phyloP scores from a whole-genome alignment of 345 rosid genomes.

The Arabis alpina region DNA sequence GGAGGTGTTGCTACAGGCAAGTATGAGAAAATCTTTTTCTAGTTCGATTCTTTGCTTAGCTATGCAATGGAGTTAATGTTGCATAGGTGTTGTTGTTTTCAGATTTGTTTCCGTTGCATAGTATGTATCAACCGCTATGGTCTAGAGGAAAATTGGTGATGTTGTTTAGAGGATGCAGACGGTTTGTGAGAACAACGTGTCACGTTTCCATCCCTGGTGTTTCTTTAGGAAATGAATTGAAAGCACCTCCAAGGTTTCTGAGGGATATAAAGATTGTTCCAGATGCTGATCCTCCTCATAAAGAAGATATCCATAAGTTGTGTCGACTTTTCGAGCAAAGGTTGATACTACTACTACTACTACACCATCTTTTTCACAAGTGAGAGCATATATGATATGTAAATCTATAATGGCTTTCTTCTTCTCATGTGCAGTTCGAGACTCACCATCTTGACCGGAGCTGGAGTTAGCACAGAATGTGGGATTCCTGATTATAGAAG shows the following conservation, averaged over 20 bases:
- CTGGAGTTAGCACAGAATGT: conserved; percentile 92
- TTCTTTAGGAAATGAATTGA: conserved; percentile 40
- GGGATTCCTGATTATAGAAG: conserved; percentile 99
- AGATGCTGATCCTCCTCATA: conserved; percentile 77
- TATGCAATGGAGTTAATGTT: conserved; percentile 10
- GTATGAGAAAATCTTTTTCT: conserved; percentile 27
- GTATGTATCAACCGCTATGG: conserved; percentile 27
- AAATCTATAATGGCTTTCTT: conserved; percentile 5
- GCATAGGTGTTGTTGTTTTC: not conserved
- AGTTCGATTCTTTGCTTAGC: not conserved
- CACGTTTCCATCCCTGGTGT: conserved; percentile 58
- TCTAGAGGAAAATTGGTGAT: conserved; percentile 34
- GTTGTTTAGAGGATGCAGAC: conserved; percentile 41
- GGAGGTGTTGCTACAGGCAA: conserved; percentile 48
- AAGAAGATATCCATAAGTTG: conserved; percentile 59
- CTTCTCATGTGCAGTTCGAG: conserved; percentile 53
- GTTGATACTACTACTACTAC: conserved; percentile 38
- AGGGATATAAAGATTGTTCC: conserved; percentile 74
- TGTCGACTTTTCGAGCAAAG: conserved; percentile 70
- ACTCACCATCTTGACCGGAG: conserved; percentile 83
- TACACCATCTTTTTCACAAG: not conserved
- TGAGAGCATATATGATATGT: not conserved
- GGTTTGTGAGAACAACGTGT: conserved; percentile 59
- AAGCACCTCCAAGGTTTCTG: conserved; percentile 42
- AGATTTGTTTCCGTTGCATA: conserved; percentile 40